Percentiles rank a stretch among this genome's conserved stretches.
phyloP scores from a whole-genome alignment of 768 basidiomycete genomes.

The Tubosaeta brunneosetosa region DNA sequence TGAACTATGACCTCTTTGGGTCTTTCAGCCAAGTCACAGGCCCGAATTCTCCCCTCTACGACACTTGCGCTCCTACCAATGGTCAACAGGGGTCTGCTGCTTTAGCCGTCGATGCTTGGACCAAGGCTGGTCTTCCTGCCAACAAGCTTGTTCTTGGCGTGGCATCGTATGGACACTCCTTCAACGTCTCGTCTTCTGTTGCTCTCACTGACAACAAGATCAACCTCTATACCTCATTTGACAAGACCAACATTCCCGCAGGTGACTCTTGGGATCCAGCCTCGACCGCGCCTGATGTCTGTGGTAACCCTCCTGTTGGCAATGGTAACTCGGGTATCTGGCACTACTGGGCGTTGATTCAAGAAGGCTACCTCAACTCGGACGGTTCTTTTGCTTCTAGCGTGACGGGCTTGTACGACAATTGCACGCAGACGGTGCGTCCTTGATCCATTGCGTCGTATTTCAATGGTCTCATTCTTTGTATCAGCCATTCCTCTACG shows the following conservation, averaged over 20 bases:
- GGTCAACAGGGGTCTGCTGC: conserved; percentile 71
- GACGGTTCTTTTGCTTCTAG: conserved; percentile 47
- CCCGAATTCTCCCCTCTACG: conserved; percentile 79
- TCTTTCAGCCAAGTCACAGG: conserved; percentile 55
- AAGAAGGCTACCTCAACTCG: conserved; percentile 48
- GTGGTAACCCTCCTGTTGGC: conserved; percentile 50
- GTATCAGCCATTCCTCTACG: conserved; percentile 63
- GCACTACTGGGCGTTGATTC: conserved; percentile 60
- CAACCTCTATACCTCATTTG: conserved; percentile 50
- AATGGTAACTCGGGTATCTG: conserved; percentile 47
- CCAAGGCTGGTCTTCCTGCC: conserved; percentile 68
- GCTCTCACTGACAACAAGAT: conserved; percentile 27
- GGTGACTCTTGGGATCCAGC: conserved; percentile 57
- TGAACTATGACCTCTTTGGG: conserved; percentile 69
- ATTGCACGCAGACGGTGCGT: conserved; percentile 72
- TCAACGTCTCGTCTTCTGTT: conserved; percentile 29
- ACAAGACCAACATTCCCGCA: conserved; percentile 36
- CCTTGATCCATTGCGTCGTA: neutral
- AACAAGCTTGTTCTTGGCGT: conserved; percentile 77
- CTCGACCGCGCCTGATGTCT: conserved; percentile 47
- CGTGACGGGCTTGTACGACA: conserved; percentile 52
- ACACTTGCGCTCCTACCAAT: conserved; percentile 59
- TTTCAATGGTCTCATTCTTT: conserved; percentile 2
- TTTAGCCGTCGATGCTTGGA: conserved; percentile 73
- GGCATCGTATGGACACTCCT: conserved; percentile 81